Base-by-base conservation (phyloP, 169 alveolate genomes). In the Babesia ovata region DNA sequence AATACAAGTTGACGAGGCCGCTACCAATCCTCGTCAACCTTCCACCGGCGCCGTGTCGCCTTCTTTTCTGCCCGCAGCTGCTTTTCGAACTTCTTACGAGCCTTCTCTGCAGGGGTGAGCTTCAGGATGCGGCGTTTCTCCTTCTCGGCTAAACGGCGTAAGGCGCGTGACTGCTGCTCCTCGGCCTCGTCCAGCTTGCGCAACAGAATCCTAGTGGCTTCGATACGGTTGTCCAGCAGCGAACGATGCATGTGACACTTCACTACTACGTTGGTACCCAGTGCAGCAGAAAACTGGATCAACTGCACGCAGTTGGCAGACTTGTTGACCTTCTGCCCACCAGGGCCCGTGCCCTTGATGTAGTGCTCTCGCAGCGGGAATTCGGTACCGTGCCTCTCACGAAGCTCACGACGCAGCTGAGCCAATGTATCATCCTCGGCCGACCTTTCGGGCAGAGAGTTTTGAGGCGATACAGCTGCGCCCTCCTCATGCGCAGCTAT, bases 271-370 rank as follows among this genome's bases (percentile, higher is more conserved):
- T 85, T 87, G 17, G 63, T 74, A 29, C 86, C 88, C 60, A 67
- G 63, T 21, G 58, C 53, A 57, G 59, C 58, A 78, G 75, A 79
- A 71, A 48, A 87, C 65, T 91, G 94, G 19, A 70, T 88, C 48
- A 94, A 72, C 73, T 92, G 86, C 28, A 91, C 96, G 84, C 96
- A 93, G 75, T 85, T 93, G 69, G 78, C 89, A 2, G 96, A 85
- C 79, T 94, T 94, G 78, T 94, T 94, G 42, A 93, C 91, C 83
- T 92, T 92, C 78, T 94, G 95, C 19, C 97, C 97, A 12, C 97
- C 97, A 26, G 93, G 93, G 22, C 97, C 97, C 36, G 90, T 81
- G 13, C 96, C 97, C 66, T 82, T 88, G 50, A 92, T 75, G 77
- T 82, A 91, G 33, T 77, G 29, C 75, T 92, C 95, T 61, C 79